phyloP scores from a whole-genome alignment of 2,329 filamentous ascomycete genomes.

The Fusarium nanum region DNA sequence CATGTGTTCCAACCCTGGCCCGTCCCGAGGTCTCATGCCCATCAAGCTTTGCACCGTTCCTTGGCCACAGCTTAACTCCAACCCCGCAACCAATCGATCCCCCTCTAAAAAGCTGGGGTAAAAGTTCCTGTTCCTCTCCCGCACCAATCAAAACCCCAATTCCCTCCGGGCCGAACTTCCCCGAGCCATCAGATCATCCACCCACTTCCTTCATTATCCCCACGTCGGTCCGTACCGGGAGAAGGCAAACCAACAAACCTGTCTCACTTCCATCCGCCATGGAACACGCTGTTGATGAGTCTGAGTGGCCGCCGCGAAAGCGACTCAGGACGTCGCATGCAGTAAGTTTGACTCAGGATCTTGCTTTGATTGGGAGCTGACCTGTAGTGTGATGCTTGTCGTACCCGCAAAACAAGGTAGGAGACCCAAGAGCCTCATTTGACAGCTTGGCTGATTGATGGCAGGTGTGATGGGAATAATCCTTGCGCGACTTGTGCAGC shows the following conservation, averaged over 20 bases:
- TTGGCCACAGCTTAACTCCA: not conserved
- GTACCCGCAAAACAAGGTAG: slow-evolving; percentile 61
- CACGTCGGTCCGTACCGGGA: slow-evolving; percentile 50
- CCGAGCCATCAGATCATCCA: slow-evolving; percentile 23
- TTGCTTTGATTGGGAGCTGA: not conserved
- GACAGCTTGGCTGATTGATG: slow-evolving; percentile 12
- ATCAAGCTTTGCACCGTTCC: slow-evolving; percentile 26
- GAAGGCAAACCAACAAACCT: slow-evolving; percentile 27
- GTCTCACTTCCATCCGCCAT: slow-evolving; percentile 23
- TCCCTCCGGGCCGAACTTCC: slow-evolving; percentile 27
- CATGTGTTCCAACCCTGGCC: not conserved
- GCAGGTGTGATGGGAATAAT: slow-evolving; percentile 60
- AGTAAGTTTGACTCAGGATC: slow-evolving; percentile 42
- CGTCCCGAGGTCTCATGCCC: slow-evolving; percentile 19
- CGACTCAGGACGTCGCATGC: slow-evolving; percentile 57
- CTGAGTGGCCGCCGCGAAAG: slow-evolving; percentile 52
- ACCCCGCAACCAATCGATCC: slow-evolving; percentile 17
- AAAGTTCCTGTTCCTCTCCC: slow-evolving; percentile 3
- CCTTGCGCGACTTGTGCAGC: slow-evolving; percentile 57
- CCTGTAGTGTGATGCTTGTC: slow-evolving; percentile 59
- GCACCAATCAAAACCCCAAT: slow-evolving; percentile 30
- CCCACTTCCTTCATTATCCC: slow-evolving; percentile 25
- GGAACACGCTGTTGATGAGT: slow-evolving; percentile 42
- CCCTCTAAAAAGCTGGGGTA: slow-evolving; percentile 15
- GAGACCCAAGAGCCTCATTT: not conserved